These are phyloP conservation scores for Taiozyma sp. DNA, from an alignment of 1,139 yeast genomes.

Conservation along the genomic window DNA sequence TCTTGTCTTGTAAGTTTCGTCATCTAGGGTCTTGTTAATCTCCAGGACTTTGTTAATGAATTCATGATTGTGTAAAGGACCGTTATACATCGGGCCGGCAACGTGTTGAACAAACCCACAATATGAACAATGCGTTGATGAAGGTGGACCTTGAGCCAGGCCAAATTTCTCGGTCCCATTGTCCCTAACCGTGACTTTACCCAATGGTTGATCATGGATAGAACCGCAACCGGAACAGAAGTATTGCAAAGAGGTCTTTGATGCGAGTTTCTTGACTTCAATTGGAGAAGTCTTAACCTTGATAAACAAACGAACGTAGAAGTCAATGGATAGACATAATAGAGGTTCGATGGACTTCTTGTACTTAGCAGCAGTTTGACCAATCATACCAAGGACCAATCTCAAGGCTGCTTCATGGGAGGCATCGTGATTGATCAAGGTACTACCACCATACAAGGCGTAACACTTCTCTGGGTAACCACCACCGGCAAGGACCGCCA, in stretches of 20 bases:
- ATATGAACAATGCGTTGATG: conserved; percentile 52
- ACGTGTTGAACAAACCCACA: conserved; percentile 70
- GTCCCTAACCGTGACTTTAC: conserved; percentile 44
- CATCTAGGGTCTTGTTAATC: conserved; percentile 44
- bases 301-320: conserved; percentile 82
- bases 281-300: conserved; percentile 73
- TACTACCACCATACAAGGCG: conserved; percentile 91
- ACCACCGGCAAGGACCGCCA: conserved; percentile 92
- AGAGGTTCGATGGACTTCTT: conserved; percentile 85
- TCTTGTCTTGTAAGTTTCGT: conserved; percentile 62
- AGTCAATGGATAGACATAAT: conserved; percentile 80
- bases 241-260: conserved; percentile 71
- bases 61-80: conserved; percentile 59
- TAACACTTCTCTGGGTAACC: conserved; percentile 97
- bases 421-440: conserved; percentile 59
- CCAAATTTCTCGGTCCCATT: conserved; percentile 42
- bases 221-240: conserved; percentile 89
- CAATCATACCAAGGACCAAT: conserved; percentile 69
- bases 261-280: conserved; percentile 67
- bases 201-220: conserved; percentile 65
- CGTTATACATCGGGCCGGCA: conserved; percentile 98
- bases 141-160: conserved; percentile 47
- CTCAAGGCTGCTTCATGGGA: conserved; percentile 93
- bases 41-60: conserved; percentile 61
- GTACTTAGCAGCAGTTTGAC: conserved; percentile 83